These are phyloP conservation scores for Rosellinia necatrix DNA, from an alignment of 2,329 filamentous ascomycete species.

Conservation along the genomic window DNA sequence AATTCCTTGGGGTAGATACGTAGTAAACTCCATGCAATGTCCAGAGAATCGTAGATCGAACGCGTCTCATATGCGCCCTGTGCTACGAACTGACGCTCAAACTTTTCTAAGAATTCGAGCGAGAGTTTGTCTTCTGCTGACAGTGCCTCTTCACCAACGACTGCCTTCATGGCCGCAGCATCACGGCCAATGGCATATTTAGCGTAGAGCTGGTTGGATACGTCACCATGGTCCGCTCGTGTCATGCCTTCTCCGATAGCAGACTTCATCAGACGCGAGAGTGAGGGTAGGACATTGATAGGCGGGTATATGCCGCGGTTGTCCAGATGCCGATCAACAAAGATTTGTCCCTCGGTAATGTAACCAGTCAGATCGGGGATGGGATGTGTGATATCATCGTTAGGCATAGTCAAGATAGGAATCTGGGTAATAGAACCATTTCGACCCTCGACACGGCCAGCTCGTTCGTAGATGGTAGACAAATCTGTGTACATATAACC, in stretches of 20 bases:
- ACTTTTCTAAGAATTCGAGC: conserved; percentile 97
- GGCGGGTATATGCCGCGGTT: conserved; percentile 99
- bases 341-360: conserved; percentile 99
- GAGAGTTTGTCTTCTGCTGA: conserved; percentile 97
- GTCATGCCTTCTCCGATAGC: conserved; percentile 98
- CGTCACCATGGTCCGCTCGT: conserved; percentile 94
- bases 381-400: conserved; percentile 99
- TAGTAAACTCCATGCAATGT: conserved; percentile 94
- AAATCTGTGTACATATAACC: conserved; percentile 99
- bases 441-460: conserved; percentile 93
- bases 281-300: conserved; percentile 96
- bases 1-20: conserved; percentile 98
- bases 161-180: conserved; percentile 97
- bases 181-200: conserved; percentile 99
- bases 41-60: conserved; percentile 89
- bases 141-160: conserved; percentile 96
- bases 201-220: conserved; percentile 98
- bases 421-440: conserved; percentile 99
- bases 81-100: conserved; percentile 91
- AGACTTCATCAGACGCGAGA: conserved; percentile 99
- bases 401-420: conserved; percentile 98
- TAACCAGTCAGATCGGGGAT: conserved; percentile 99
- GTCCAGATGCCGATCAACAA: conserved; percentile 88
- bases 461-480: conserved; percentile 99
- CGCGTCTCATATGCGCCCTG: conserved; percentile 93